phyloP scores from a whole-genome alignment of 192 early-diverging fungal genomes.

The Linnemannia elongata region DNA sequence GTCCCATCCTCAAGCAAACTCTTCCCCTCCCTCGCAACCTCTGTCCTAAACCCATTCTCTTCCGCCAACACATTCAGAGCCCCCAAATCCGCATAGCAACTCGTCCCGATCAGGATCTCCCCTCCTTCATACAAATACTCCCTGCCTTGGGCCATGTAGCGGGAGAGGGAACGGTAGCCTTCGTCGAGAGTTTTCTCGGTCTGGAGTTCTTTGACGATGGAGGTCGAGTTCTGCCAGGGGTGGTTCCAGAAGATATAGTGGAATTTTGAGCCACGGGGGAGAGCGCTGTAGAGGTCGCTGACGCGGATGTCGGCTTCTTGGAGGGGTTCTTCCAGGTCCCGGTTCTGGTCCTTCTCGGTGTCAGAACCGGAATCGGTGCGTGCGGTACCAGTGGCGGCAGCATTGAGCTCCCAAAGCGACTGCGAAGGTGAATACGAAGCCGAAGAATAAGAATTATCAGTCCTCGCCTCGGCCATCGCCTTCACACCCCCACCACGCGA shows the following conservation, averaged over 20 bases:
- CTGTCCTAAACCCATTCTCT: background rate
- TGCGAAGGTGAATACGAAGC: no score
- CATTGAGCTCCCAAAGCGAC: background rate
- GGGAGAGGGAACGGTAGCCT: background rate
- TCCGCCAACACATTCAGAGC: background rate
- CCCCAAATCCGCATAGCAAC: constrained; percentile 20
- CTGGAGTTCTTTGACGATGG: background rate
- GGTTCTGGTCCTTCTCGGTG: no score
- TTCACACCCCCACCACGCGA: background rate
- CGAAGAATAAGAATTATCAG: background rate
- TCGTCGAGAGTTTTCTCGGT: constrained; percentile 22
- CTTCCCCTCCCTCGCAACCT: background rate
- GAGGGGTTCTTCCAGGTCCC: no score
- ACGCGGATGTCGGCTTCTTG: constrained; percentile 3
- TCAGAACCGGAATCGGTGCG: no score
- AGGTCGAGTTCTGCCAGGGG: background rate
- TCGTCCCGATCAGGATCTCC: constrained; percentile 14
- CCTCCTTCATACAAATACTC: background rate
- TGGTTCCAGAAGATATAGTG: constrained; percentile 29
- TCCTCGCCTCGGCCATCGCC: no score
- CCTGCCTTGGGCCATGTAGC: background rate
- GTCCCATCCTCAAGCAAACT: constrained; percentile 8
- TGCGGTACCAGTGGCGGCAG: background rate
- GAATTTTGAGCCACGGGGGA: background rate
- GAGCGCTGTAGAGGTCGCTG: constrained; percentile 12